Evolutionary conservation across 768 basidiomycete genomes (phyloP).

Genomic region (Mycena polygramma): DNA sequence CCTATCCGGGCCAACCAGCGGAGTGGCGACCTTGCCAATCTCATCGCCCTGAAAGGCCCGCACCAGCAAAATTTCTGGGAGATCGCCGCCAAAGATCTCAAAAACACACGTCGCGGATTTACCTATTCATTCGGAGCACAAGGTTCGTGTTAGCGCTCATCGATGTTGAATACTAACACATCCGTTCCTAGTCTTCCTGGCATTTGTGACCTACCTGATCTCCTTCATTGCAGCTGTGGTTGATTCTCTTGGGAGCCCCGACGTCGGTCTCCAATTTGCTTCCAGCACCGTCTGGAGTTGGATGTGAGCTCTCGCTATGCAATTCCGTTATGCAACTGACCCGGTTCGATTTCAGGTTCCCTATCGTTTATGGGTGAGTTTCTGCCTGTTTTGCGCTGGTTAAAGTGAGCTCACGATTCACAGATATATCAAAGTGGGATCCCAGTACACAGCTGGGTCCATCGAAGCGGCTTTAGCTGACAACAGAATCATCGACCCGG

Average conservation of each 20-base stretch:
- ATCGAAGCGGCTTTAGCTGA: constrained; percentile 30
- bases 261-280: constrained; percentile 36
- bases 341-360: constrained; percentile 19
- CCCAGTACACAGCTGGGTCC: constrained; percentile 29
- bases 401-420: background rate
- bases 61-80: constrained; percentile 28
- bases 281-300: constrained; percentile 37
- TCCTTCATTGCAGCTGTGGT: constrained; percentile 32
- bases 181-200: constrained; percentile 27
- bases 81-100: constrained; percentile 30
- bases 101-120: constrained; percentile 33
- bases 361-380: constrained; percentile 32
- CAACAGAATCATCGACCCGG: constrained; percentile 9
- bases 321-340: background rate
- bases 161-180: background rate
- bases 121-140: constrained; percentile 35
- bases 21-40: constrained; percentile 28
- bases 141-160: constrained; percentile 11
- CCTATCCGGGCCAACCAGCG: constrained; percentile 35
- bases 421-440: constrained; percentile 31
- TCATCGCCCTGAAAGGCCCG: constrained; percentile 26
- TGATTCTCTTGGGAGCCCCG: constrained; percentile 22
- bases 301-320: constrained; percentile 18
- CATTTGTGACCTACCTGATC: constrained; percentile 30
- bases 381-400: background rate